Evolutionary conservation across 2,329 filamentous ascomycete genomes (phyloP).

Genomic region (Alternaria brassicicola): DNA sequence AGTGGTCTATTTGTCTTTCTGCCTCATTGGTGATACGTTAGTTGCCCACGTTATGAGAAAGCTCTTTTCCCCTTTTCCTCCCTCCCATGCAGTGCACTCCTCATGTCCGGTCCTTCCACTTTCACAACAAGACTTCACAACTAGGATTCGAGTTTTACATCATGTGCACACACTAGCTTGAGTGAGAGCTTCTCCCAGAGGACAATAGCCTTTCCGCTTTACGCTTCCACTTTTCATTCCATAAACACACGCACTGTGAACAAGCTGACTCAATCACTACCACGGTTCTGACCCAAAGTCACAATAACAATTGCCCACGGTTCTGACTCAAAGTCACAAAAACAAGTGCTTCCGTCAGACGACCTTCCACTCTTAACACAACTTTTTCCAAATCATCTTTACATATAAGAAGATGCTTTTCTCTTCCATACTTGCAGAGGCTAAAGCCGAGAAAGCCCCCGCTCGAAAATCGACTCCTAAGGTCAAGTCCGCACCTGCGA

Average conservation of each 20-base stretch:
- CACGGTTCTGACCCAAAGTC: neutral
- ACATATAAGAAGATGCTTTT: neutral
- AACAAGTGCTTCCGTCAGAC: neutral
- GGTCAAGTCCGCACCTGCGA: neutral
- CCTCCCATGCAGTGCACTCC: neutral
- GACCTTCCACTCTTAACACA: neutral
- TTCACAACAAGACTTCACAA: neutral
- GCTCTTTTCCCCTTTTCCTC: neutral
- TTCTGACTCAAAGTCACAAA: neutral
- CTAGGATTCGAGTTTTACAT: too few relatives aligned
- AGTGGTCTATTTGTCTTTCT: neutral
- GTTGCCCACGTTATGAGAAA: neutral
- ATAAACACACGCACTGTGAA: neutral
- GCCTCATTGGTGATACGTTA: neutral
- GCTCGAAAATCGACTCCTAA: neutral
- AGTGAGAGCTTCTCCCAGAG: neutral
- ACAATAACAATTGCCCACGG: neutral
- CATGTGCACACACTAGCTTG: neutral
- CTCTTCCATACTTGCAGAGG: neutral
- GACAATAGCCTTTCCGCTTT: too few relatives aligned
- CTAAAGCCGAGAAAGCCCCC: neutral
- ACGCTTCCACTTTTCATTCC: neutral
- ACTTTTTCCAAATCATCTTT: neutral
- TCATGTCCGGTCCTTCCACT: neutral
- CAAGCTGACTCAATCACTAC: neutral